These are phyloP conservation scores for Mycena sanguinolenta DNA, from an alignment of 768 basidiomycete species.

Conservation along the genomic window DNA sequence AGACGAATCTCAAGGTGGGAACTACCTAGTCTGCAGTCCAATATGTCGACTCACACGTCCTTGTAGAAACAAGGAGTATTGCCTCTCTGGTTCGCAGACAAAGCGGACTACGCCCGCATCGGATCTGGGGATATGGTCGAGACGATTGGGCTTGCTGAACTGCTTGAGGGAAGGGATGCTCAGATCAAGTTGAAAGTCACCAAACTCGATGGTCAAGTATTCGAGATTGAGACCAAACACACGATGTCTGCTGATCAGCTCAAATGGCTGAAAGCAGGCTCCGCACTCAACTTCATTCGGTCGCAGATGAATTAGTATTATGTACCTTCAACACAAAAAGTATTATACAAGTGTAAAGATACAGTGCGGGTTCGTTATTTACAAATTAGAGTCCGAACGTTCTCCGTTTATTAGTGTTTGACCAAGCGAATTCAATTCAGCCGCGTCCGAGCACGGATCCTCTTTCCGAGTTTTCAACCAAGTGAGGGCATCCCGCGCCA, in stretches of 20 bases:
- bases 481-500: conserved; percentile 70
- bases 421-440: conserved; percentile 50
- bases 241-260: conserved; percentile 93
- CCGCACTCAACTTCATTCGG: conserved; percentile 91
- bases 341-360: conserved; percentile 23
- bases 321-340: conserved; percentile 31
- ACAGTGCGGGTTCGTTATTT: neutral
- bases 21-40: neutral
- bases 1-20: conserved; percentile 92
- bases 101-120: conserved; percentile 87
- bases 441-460: conserved; percentile 35
- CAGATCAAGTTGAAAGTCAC: conserved; percentile 75
- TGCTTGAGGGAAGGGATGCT: conserved; percentile 65
- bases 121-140: conserved; percentile 85
- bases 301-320: conserved; percentile 56
- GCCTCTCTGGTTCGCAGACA: conserved; percentile 94
- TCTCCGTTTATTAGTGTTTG: conserved; percentile 37
- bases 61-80: conserved; percentile 95
- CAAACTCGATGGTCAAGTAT: conserved; percentile 69
- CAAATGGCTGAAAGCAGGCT: conserved; percentile 90
- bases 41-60: conserved; percentile 21
- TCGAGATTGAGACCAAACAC: conserved; percentile 83
- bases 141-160: conserved; percentile 84
- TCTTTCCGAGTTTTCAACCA: conserved; percentile 48
- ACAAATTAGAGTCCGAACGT: neutral